Conservation (phyloP, 2,329 filamentous ascomycete genomes). For the Polytolypa hystricis region DNA sequence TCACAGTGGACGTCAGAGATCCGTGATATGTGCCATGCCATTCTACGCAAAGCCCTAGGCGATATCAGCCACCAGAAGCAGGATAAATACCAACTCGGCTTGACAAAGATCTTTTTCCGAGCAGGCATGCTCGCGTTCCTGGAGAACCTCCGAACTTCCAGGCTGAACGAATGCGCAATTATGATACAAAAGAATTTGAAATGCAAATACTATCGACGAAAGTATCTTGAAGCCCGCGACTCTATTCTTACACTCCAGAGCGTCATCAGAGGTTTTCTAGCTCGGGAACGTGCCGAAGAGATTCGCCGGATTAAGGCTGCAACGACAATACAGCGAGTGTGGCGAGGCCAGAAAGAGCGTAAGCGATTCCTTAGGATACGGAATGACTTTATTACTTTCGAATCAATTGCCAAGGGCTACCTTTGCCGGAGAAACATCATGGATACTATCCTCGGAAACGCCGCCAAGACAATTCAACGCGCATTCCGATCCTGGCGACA, state of each 20-base stretch:
- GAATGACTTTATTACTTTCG: conserved; percentile 74
- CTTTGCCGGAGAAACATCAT: conserved; percentile 82
- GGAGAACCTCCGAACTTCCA: conserved; percentile 81
- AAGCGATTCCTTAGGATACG: conserved; percentile 69
- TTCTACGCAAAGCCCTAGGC: conserved; percentile 77
- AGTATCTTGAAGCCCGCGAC: conserved; percentile 75
- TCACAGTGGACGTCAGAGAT: conserved; percentile 88
- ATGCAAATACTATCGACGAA: conserved; percentile 87
- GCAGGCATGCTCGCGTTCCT: conserved; percentile 97
- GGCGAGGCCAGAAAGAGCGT: conserved; percentile 84
- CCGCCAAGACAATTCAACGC: conserved; percentile 79
- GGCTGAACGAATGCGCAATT: conserved; percentile 85
- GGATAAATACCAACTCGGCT: conserved; percentile 94
- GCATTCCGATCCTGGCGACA: conserved; percentile 75
- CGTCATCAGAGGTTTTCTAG: conserved; percentile 62
- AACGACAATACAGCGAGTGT: conserved; percentile 88
- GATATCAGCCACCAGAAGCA: conserved; percentile 60
- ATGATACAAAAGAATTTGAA: conserved; percentile 98
- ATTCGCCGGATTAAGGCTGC: conserved; percentile 74
- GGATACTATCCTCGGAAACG: conserved; percentile 87
- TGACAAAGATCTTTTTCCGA: conserved; percentile 99
- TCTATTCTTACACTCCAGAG: conserved; percentile 74
- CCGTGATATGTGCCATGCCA: conserved; percentile 83
- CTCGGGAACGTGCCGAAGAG: conserved; percentile 67
- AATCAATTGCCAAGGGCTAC: conserved; percentile 85